phyloP scores from a whole-genome alignment of 2,329 filamentous ascomycete species.

The Colletotrichum agaves region DNA sequence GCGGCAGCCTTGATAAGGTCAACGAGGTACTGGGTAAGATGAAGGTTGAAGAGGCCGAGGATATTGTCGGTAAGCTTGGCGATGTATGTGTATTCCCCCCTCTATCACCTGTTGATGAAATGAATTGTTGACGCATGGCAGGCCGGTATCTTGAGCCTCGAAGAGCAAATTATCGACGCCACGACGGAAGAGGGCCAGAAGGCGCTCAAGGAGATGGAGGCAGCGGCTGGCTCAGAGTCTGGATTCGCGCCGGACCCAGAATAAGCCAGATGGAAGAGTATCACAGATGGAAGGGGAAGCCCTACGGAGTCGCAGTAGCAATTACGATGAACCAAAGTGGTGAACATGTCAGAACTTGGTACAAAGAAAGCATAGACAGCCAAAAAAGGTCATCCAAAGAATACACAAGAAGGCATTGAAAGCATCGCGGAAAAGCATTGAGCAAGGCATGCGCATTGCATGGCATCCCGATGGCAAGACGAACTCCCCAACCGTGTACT shows the following conservation, averaged over 20 bases:
- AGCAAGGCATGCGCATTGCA: constrained; percentile 22
- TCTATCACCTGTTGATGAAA: constrained; percentile 3
- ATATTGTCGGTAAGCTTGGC: constrained; percentile 81
- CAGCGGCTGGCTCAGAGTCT: constrained; percentile 50
- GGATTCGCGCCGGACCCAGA: constrained; percentile 54
- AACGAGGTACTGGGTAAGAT: constrained; percentile 78
- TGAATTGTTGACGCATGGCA: constrained; percentile 47
- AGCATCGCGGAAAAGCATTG: neutral
- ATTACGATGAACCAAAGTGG: constrained; percentile 1
- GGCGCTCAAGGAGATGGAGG: constrained; percentile 80
- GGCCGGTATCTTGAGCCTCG: constrained; percentile 88
- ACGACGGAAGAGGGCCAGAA: constrained; percentile 88
- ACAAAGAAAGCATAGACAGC: neutral
- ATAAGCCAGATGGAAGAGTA: constrained; percentile 40
- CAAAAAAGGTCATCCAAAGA: neutral
- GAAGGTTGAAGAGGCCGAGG: constrained; percentile 88
- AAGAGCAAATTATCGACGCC: constrained; percentile 94
- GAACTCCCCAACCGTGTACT: constrained; percentile 12
- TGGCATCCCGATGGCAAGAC: constrained; percentile 6
- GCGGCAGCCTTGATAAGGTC: constrained; percentile 79
- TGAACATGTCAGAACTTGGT: neutral
- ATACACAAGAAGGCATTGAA: neutral
- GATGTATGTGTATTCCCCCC: constrained; percentile 58
- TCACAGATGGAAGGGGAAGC: neutral
- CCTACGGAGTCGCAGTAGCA: neutral